These are phyloP conservation scores for Corymbia maculata DNA, from an alignment of 345 rosid genomes.

Conservation along the genomic window DNA sequence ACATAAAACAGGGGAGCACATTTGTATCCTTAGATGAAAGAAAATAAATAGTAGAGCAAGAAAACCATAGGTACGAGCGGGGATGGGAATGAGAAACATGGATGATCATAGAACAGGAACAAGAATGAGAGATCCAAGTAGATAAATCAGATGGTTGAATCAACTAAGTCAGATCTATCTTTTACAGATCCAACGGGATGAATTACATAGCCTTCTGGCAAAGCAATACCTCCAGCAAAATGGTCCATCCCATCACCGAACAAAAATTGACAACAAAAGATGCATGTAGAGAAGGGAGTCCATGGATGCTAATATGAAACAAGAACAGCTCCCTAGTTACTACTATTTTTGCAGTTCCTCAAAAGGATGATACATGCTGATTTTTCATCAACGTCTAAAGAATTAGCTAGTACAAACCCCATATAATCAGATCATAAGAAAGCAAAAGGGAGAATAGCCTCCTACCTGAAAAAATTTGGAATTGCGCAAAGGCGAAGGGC, in stretches of 20 bases:
- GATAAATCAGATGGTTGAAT: neutral
- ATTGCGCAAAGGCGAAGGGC: slow-evolving; percentile 78
- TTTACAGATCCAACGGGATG: neutral
- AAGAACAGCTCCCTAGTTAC: neutral
- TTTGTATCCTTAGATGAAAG: neutral
- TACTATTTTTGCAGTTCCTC: neutral
- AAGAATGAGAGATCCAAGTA: neutral
- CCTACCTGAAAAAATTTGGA: slow-evolving; percentile 85
- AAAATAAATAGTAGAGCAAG: neutral
- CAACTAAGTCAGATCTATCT: neutral
- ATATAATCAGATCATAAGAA: neutral
- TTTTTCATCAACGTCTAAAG: neutral
- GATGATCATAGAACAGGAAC: neutral
- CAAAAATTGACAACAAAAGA: neutral
- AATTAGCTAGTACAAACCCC: neutral
- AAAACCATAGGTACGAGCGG: neutral
- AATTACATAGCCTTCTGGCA: neutral
- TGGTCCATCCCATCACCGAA: neutral
- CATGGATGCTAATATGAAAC: neutral
- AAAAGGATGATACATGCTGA: neutral
- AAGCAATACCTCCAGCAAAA: neutral
- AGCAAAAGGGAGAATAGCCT: neutral
- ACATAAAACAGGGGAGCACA: neutral
- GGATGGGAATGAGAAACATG: neutral
- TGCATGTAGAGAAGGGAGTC: neutral